phyloP scores from a whole-genome alignment of 345 rosid genomes.

The Noccaea bulbosa region DNA sequence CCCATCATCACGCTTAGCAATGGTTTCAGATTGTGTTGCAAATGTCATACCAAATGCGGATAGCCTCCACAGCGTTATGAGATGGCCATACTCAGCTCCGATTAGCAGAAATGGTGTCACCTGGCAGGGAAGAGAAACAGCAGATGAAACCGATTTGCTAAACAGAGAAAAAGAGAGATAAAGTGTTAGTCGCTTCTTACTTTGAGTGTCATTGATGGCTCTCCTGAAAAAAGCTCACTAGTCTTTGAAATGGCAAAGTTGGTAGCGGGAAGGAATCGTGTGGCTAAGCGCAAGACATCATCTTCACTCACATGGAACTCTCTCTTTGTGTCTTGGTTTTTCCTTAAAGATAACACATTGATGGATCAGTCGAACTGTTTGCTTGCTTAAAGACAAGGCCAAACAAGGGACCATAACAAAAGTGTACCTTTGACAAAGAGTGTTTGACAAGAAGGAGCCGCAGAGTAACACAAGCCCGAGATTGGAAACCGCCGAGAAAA shows the following conservation, averaged over 20 bases:
- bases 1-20: not conserved
- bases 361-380: not conserved
- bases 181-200: slow-evolving; percentile 42
- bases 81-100: slow-evolving; percentile 90
- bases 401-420: not conserved
- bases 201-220: slow-evolving; percentile 91
- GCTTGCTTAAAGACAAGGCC: not conserved
- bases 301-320: slow-evolving; percentile 67
- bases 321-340: slow-evolving; percentile 45
- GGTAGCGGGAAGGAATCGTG: slow-evolving; percentile 69
- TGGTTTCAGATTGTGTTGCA: slow-evolving; percentile 20
- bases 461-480: slow-evolving; percentile 81
- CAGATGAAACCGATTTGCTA: slow-evolving; percentile 17
- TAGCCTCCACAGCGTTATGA: slow-evolving; percentile 74
- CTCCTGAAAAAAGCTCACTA: slow-evolving; percentile 83
- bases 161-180: not conserved
- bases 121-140: slow-evolving; percentile 44
- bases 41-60: slow-evolving; percentile 62
- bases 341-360: slow-evolving; percentile 47
- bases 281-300: slow-evolving; percentile 65
- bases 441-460: slow-evolving; percentile 81
- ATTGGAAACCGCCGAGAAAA: slow-evolving; percentile 71
- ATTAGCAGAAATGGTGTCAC: slow-evolving; percentile 84
- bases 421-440: slow-evolving; percentile 68
- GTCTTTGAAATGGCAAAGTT: slow-evolving; percentile 75